A percentile compares a stretch with the other conserved stretches of the same genome.
phyloP scores from a whole-genome alignment of 148 eudicot species.

The Fagopyrum homotropicum region DNA sequence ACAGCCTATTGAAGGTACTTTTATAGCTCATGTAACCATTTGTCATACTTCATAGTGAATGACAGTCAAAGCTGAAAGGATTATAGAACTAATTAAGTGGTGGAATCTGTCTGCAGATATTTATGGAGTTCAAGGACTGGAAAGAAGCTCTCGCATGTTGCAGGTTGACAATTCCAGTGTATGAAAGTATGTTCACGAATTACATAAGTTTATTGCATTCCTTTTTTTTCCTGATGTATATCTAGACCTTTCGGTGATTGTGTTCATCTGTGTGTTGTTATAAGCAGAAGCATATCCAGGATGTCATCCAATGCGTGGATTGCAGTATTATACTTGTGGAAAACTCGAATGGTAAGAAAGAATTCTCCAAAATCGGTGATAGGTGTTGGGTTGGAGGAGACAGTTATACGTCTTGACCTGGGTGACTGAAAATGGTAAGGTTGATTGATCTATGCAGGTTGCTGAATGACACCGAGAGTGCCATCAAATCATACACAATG shows the following conservation, averaged over 20 bases:
- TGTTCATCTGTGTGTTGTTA: background rate
- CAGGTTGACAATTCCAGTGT: slow-evolving; percentile 71
- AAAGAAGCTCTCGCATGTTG: slow-evolving; percentile 57
- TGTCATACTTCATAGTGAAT: background rate
- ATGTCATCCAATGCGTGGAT: slow-evolving; percentile 81
- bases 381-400: background rate
- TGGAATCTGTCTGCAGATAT: slow-evolving; percentile 38
- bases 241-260: background rate
- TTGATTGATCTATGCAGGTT: slow-evolving; percentile 40
- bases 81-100: background rate
- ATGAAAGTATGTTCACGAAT: slow-evolving; percentile 50
- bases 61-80: background rate
- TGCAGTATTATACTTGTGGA: slow-evolving; percentile 86
- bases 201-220: background rate
- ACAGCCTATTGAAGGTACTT: slow-evolving; percentile 64
- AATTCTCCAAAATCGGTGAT: background rate
- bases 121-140: slow-evolving; percentile 80
- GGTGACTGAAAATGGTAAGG: background rate
- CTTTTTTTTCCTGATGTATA: background rate
- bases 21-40: background rate
- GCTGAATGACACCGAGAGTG: slow-evolving; percentile 59
- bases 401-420: background rate
- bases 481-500: slow-evolving; percentile 56
- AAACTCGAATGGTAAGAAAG: slow-evolving; percentile 80
- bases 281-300: slow-evolving; percentile 69